phyloP scores from a whole-genome alignment of 139 green algal species.

The Closterium sp. region DNA sequence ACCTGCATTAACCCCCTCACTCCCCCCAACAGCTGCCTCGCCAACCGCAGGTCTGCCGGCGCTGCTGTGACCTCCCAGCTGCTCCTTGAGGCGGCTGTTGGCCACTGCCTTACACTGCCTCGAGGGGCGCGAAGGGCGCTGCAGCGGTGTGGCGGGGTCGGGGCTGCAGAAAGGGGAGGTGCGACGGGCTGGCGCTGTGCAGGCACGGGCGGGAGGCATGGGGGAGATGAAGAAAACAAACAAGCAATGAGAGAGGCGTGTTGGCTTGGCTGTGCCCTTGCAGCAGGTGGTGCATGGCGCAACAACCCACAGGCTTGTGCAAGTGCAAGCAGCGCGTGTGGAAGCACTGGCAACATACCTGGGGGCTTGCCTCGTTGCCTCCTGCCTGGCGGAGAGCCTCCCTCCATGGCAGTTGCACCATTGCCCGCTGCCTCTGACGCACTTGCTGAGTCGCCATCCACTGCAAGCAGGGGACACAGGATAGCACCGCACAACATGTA shows the following conservation, averaged over 20 bases:
- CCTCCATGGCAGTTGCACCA: neutral
- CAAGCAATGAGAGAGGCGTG: neutral
- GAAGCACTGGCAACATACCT: neutral
- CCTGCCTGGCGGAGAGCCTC: neutral
- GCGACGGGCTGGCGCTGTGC: neutral
- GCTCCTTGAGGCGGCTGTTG: neutral
- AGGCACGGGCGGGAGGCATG: neutral
- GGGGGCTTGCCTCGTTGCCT: neutral
- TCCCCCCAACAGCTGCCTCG: neutral
- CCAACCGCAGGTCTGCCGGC: neutral
- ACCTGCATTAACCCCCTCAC: neutral
- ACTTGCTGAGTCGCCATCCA: neutral
- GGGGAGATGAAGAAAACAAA: neutral
- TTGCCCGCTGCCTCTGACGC: neutral
- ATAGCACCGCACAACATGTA: neutral
- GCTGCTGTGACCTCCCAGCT: neutral
- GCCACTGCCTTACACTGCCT: neutral
- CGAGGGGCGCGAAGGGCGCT: neutral
- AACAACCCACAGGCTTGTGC: neutral
- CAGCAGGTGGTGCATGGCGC: neutral
- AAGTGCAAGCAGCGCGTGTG: neutral
- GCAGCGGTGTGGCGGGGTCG: neutral
- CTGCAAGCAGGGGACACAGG: neutral
- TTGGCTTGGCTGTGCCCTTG: neutral
- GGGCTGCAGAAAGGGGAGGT: neutral